Base-by-base conservation (phyloP, 1,284 basidiomycete genomes). In the Malassezia furfur region DNA sequence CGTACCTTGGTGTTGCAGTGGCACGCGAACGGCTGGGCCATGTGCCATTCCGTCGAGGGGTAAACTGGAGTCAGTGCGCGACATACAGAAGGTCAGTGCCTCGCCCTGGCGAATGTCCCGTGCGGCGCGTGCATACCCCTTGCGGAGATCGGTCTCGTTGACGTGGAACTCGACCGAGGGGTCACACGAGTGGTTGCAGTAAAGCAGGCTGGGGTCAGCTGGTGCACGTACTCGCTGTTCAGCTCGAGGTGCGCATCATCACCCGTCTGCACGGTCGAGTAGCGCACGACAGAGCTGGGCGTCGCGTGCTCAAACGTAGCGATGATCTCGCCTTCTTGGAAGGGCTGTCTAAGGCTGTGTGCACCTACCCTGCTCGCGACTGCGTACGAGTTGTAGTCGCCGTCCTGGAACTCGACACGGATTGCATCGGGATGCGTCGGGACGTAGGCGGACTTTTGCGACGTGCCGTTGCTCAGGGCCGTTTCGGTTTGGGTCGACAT, bases 151-250 rank as follows among this genome's bases (percentile, higher is more conserved):
- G 7, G 38, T n/a, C 30, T 38, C 46, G 1, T 57, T 46, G 35
- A 67, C 64, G 32, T 62, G 57, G 43, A 72, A 69, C 0, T 54
- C 48, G 2, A 71, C 65, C 21, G 65, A 64, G 21, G 70, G 68
- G 35, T 61, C 60, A 54, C 70, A 72, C 25, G 64, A 66, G 51
- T 72, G 70, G 56, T 72, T 72, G 62, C 64, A 68, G 60, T 70
- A 72, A 19, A 72, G 59, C 35, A 72, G 56, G 44, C 61, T 63
- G 60, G 50, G 19, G 11, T 34, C 34, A 46, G 7, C 21, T 45
- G 9, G 9, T 1, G 28, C 14, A 43, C 40, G 3, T 30, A 63
- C 52, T 72, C 68, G 39, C 62, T 65, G 53, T 72, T 70, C 35
- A 70, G 57, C 41, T 70, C 70, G 14, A 72, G 64, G 40, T 72